phyloP scores from a whole-genome alignment of 306 rosid species.

The Rosa chinensis region DNA sequence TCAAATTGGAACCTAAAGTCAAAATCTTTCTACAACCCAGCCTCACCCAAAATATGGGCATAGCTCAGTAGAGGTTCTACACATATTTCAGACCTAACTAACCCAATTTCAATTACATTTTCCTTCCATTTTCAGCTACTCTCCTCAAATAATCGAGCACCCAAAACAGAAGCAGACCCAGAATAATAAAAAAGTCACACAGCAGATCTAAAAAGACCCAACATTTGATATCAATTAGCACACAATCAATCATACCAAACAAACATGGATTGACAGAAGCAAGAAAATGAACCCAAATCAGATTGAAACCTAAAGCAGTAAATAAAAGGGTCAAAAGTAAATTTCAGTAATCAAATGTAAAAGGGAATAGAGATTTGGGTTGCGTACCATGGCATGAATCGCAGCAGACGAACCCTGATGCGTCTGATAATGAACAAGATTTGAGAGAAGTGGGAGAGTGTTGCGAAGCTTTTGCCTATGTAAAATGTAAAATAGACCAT shows the following conservation, averaged over 20 bases:
- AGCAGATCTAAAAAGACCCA: conserved; percentile 14
- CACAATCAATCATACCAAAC: background rate
- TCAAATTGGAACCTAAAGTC: background rate
- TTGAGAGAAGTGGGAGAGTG: background rate
- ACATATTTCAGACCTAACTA: background rate
- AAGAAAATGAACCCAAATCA: background rate
- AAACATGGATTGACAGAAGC: background rate
- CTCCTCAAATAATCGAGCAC: background rate
- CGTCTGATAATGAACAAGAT: conserved; percentile 17
- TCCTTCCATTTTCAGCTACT: background rate
- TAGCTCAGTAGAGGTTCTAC: background rate
- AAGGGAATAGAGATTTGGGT: background rate
- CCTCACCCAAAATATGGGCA: background rate
- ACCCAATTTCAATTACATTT: background rate
- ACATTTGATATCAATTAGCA: background rate
- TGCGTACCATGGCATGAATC: conserved; percentile 37
- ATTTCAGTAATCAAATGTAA: background rate
- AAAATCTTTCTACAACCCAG: background rate
- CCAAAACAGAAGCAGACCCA: conserved; percentile 1
- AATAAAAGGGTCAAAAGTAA: background rate
- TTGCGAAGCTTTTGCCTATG: conserved; percentile 9
- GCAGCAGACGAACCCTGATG: conserved; percentile 24
- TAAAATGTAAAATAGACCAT: conserved; percentile 21
- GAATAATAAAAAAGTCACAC: background rate
- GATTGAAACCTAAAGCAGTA: conserved; percentile 9